phyloP scores from a whole-genome alignment of 2,329 filamentous ascomycete genomes.

The Xylaria sp. region DNA sequence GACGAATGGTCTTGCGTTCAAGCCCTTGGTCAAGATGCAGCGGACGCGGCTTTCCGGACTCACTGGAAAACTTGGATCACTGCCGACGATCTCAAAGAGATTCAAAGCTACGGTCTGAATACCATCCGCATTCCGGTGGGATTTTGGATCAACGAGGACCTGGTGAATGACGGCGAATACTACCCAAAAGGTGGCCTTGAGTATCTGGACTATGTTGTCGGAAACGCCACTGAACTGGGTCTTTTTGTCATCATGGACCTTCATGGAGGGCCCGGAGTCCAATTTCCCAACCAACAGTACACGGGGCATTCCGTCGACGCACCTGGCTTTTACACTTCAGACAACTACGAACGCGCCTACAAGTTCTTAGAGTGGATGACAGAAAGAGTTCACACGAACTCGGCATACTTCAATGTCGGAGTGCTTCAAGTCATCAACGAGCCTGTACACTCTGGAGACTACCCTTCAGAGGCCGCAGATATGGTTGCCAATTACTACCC shows the following conservation, averaged over 20 bases:
- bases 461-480: slow-evolving; percentile 36
- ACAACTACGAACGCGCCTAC: slow-evolving; percentile 56
- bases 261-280: slow-evolving; percentile 53
- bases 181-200: slow-evolving; percentile 47
- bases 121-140: slow-evolving; percentile 57
- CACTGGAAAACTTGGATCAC: slow-evolving; percentile 58
- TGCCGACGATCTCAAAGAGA: slow-evolving; percentile 49
- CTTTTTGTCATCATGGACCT: slow-evolving; percentile 58
- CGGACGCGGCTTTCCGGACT: slow-evolving; percentile 50
- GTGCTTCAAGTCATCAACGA: slow-evolving; percentile 60
- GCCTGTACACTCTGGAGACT: slow-evolving; percentile 43
- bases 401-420: slow-evolving; percentile 54
- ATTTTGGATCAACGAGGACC: slow-evolving; percentile 56
- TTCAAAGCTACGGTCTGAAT: slow-evolving; percentile 52
- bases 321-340: slow-evolving; percentile 55
- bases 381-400: slow-evolving; percentile 50
- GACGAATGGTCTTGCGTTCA: slow-evolving; percentile 57
- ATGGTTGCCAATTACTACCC: slow-evolving; percentile 53
- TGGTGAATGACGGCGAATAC: slow-evolving; percentile 51
- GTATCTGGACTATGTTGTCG: slow-evolving; percentile 52
- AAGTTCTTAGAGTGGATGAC: slow-evolving; percentile 57
- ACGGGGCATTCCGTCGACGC: slow-evolving; percentile 44
- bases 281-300: slow-evolving; percentile 48
- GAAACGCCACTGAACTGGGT: slow-evolving; percentile 50
- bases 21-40: slow-evolving; percentile 50